Base-by-base conservation (phyloP, 2,329 filamentous ascomycete genomes). In the Colletotrichum graminicola region DNA sequence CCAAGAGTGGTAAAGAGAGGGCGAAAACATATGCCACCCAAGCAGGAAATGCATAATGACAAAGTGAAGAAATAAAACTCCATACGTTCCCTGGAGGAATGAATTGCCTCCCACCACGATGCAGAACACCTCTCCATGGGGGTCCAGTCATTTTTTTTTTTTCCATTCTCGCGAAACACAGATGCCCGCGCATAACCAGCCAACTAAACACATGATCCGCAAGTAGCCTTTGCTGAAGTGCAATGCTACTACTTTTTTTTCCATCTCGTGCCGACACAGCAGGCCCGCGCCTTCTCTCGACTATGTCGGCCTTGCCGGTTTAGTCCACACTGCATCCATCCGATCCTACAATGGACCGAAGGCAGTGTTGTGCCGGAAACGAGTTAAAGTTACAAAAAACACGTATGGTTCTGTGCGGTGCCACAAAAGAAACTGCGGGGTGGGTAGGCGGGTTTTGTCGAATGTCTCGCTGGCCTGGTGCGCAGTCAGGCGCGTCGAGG, bases 101-200 rank as follows among this genome's bases (percentile, higher is more conserved):
- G 16, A 23, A 54, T n/a, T 63, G 41, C 74, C 71, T 75, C 74
- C 74, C 49, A 78, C 76, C 74, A 75, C 75, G 79, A 82, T 83
- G 81, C 81, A 81, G 78, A 73, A 80, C 75, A 75, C 75, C 75
- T 59, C 76, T 66, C 81, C 79, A 72, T 81, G 72, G 79, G 73
- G 74, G 62, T 73, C 77, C 76, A 61, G 49, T 62, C 66, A n/a
- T n/a, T n/a, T 73, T 67, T 73, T 79, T 79, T 78, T 71, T 43
- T 73, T 77, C 74, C 66, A 51, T 70, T 62, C 69, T 70, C 54
- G 61, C 60, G 41, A 69, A 71, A 63, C 41, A 41, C 60, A 56
- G 10, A 75, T 71, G 74, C 73, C 75, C 71, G 75, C 74, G 75
- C 56, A 75, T 75, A 75, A 63, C 74, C 72, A 75, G 74, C 66